Evolutionary conservation across 192 early-diverging fungal genomes (phyloP), one percentile per base, ranked within the genome.

Genomic region (Lunasporangiospora selenospora): DNA sequence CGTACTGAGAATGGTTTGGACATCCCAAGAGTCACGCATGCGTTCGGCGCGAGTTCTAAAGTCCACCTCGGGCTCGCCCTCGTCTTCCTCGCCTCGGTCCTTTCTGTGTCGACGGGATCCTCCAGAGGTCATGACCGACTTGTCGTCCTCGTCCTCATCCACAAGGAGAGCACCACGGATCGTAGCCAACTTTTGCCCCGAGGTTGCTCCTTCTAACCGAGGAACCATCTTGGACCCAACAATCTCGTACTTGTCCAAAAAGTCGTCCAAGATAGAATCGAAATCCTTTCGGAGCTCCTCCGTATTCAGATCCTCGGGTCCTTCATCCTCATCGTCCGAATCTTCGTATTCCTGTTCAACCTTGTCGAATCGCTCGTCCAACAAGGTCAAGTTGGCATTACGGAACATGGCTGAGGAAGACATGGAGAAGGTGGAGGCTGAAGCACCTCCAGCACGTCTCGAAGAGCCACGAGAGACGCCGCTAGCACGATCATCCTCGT

Each of bases 321-420:
- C 70, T 40, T 84, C 84, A 49, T 83, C 82, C 19, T 87, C 84
- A 26, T 78, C 77, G 12, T 86, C 88, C n/a, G 75, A 70, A 58
- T 82, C 79, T 48, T 88, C 84, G 45, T 78, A 78, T 42, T 86
- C 87, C n/a, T 84, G 78, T 46, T 86, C 80, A 71, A 89, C 80
- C 73, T 88, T 78, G 64, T 99, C 97, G 79, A 96, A 99, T 60
- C 89, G 90, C 59, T 97, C 94, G 83, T 99, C 97, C 43, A 99
- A 77, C 18, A 94, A 80, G 7, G 90, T 91, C 21, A 99, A 80
- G 58, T 95, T 88, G 39, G 89, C 88, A 70, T 95, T 98, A 75
- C 97, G 89, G 79, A 88, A 92, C 93, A 98, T 92, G 39, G 90
- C 88, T 6, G 94, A 94, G 16, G 95, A 95, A 1, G 94, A 89